These are phyloP conservation scores for Claviceps sp. DNA, from an alignment of 2,329 filamentous ascomycete genomes.

Conservation along the genomic window DNA sequence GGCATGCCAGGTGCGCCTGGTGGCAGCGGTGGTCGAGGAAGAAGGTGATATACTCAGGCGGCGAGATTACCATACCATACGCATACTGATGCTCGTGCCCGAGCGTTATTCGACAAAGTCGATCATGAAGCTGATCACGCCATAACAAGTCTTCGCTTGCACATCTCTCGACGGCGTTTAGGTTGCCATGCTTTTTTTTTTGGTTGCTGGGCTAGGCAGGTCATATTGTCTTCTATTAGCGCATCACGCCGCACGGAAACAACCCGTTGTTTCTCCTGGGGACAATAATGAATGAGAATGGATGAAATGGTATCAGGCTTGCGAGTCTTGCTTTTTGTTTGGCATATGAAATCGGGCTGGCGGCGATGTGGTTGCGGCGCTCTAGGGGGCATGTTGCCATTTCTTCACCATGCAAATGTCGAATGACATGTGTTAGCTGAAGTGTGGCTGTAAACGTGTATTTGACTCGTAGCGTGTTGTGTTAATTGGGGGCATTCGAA, in stretches of 20 bases:
- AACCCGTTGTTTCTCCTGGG: background rate
- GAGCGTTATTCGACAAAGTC: background rate
- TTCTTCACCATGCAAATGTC: background rate
- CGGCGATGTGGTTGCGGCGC: no score
- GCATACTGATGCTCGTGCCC: no score
- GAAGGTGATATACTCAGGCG: conserved; percentile 9
- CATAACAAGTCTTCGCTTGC: background rate
- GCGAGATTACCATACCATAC: background rate
- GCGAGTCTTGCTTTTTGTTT: no score
- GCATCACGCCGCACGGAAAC: background rate
- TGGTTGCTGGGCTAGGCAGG: background rate
- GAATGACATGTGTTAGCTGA: background rate
- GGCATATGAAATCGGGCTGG: no score
- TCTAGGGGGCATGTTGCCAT: no score
- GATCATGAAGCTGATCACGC: no score
- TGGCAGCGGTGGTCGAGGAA: conserved; percentile 18
- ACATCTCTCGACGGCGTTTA: background rate
- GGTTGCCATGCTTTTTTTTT: background rate
- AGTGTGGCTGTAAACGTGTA: background rate
- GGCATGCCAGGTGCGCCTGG: conserved; percentile 12
- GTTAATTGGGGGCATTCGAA: no score
- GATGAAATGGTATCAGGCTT: no score
- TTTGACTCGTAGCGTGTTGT: no score
- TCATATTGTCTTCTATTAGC: background rate
- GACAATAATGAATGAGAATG: background rate